Evolutionary conservation across 1,139 yeast genomes (phyloP), one percentile per base, ranked within the genome.

Genomic region (Candida frijolesensis): DNA sequence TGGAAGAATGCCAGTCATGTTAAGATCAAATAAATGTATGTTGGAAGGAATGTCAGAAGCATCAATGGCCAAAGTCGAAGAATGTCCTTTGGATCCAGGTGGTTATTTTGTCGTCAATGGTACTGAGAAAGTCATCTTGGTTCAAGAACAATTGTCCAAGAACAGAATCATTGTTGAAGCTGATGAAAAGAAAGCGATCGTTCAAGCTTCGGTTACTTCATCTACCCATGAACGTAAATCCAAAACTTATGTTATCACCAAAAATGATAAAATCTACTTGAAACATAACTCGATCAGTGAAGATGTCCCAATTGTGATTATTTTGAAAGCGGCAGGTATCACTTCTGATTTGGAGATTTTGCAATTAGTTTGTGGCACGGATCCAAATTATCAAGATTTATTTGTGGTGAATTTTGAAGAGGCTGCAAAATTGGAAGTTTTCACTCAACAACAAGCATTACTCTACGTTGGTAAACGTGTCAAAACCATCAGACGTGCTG

Each of bases 71-170:
- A 73, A 74, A 41, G 77, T 89, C 60, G 88, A 89, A 61, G 99
- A 94, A 68, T 95, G 99, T 69, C 99, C 99, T 0, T 75, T 94
- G 48, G 99, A 94, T 69, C 99, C 99, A 4, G 99, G 99, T 70
- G 99, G 99, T 60, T 94, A 94, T 64, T 94, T 94, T 61, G 87
- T 94, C 61, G 98, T 94, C 44, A 94, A 94, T 65, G 99, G 99
- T 66, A 94, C 99, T 0, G 99, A 94, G 66, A 94, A 94, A 67
- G 99, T 94, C 45, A 95, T 94, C 56, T 80, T 94, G 60, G 96
- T 94, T 44, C 99, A 94, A 70, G 99, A 94, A 70, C 99, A 94
- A 74, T 78, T 94, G 65, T 87, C 96, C 48, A 94, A 94, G 71
- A 94, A 94, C 71, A 89, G 99, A 81, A 95, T 94, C 63, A 91